These are phyloP conservation scores for Calocybe cyanea DNA, from an alignment of 768 basidiomycete genomes.

Conservation along the genomic window DNA sequence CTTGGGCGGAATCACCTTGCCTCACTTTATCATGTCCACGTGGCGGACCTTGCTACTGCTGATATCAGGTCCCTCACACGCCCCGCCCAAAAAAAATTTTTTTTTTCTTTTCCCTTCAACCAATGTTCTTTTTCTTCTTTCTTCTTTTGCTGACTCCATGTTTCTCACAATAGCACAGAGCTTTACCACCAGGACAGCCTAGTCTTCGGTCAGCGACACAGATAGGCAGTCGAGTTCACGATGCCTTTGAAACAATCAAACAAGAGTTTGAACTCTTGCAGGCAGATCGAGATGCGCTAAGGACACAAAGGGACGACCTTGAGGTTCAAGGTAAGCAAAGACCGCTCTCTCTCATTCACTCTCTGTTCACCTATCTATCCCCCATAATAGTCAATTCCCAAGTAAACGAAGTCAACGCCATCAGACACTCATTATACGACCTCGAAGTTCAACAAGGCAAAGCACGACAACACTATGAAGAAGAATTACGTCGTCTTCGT, in stretches of 20 bases:
- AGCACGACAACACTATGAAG: slow-evolving; percentile 83
- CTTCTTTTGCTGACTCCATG: not conserved
- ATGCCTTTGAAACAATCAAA: slow-evolving; percentile 73
- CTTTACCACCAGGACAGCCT: slow-evolving; percentile 2
- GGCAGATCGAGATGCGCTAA: slow-evolving; percentile 49
- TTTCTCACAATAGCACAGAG: slow-evolving; percentile 6
- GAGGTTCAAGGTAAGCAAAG: slow-evolving; percentile 72
- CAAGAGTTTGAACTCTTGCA: slow-evolving; percentile 74
- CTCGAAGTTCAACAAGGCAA: slow-evolving; percentile 87
- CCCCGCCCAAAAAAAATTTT: not conserved
- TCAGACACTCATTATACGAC: slow-evolving; percentile 87
- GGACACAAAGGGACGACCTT: slow-evolving; percentile 86
- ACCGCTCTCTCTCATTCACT: not conserved
- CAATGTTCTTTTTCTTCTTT: no score
- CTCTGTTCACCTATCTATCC: not conserved
- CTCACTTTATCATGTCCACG: not conserved
- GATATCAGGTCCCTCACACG: not conserved
- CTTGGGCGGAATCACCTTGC: not conserved
- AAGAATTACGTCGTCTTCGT: slow-evolving; percentile 72
- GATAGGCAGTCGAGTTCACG: slow-evolving; percentile 44
- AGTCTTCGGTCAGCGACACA: slow-evolving; percentile 5
- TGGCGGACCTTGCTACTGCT: not conserved
- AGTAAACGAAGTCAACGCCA: slow-evolving; percentile 86
- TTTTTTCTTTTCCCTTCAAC: no score
- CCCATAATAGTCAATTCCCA: slow-evolving; percentile 61